Evolutionary conservation across 129 eudicot species (phyloP).

Genomic region (Ambrosia artemisiifolia): DNA sequence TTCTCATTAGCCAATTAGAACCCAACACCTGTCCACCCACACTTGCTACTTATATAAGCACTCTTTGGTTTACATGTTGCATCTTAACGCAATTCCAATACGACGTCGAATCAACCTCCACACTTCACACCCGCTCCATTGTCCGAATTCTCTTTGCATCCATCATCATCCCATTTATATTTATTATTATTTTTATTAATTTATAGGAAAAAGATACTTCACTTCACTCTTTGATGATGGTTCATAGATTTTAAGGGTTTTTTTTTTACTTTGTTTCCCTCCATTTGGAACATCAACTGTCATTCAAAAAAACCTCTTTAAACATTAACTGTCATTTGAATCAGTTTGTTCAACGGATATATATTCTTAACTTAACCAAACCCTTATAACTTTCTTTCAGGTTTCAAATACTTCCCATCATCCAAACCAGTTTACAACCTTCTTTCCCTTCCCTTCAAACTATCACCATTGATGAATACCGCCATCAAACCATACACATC

Average conservation of each 20-base stretch:
- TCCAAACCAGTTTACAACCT: slow-evolving; percentile 12
- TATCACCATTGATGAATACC: slow-evolving; percentile 17
- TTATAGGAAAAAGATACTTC: neutral
- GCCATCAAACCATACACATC: neutral
- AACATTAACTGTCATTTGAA: slow-evolving; percentile 52
- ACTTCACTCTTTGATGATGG: neutral
- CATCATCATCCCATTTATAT: neutral
- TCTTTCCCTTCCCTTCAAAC: slow-evolving; percentile 21
- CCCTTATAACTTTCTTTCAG: neutral
- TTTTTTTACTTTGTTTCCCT: slow-evolving; percentile 24
- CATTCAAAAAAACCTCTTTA: slow-evolving; percentile 23
- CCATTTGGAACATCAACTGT: slow-evolving; percentile 15
- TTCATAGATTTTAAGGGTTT: neutral
- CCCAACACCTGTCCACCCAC: neutral
- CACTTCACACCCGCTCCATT: slow-evolving; percentile 9
- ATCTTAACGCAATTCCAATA: neutral
- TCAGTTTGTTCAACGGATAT: slow-evolving; percentile 34
- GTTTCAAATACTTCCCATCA: slow-evolving; percentile 27
- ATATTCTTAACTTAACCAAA: slow-evolving; percentile 32
- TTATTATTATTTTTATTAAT: neutral
- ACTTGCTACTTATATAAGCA: neutral
- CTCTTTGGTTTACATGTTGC: neutral
- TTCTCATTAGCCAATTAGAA: neutral
- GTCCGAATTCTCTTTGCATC: slow-evolving; percentile 5
- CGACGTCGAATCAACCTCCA: neutral